phyloP scores from a whole-genome alignment of 768 basidiomycete species.

The Mycena olivaceomarginata region DNA sequence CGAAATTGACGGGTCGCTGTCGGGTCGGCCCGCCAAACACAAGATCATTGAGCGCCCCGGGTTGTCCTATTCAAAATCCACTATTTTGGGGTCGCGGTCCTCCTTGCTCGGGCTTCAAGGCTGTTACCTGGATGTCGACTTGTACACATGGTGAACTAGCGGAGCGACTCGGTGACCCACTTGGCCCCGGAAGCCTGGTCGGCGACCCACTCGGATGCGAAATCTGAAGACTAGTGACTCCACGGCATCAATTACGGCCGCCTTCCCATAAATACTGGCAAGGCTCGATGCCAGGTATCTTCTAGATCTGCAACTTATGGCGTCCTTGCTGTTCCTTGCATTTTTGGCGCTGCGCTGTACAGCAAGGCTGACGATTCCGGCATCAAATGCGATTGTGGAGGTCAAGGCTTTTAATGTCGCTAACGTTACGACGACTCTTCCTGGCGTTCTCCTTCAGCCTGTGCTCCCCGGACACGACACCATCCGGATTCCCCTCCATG shows the following conservation, averaged over 20 bases:
- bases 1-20: too few species aligned
- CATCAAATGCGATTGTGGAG: slow-evolving; percentile 24
- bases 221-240: not conserved
- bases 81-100: too few species aligned
- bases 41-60: too few species aligned
- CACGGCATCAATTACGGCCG: too few species aligned
- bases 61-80: too few species aligned
- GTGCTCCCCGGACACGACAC: slow-evolving; percentile 32
- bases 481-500: slow-evolving; percentile 19
- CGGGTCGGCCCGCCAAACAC: too few species aligned
- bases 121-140: too few species aligned
- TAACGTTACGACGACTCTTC: slow-evolving; percentile 22
- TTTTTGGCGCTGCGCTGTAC: slow-evolving; percentile 6
- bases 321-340: slow-evolving; percentile 11
- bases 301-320: not conserved
- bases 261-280: not conserved
- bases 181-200: not conserved
- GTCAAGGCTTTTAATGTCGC: slow-evolving; percentile 41
- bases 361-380: slow-evolving; percentile 18
- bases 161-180: not conserved
- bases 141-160: too few species aligned
- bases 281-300: not conserved
- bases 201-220: not conserved
- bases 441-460: slow-evolving; percentile 21
- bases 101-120: too few species aligned